Evolutionary conservation across 805 yeast species (phyloP).

Genomic region (Kuraishia piskuri): DNA sequence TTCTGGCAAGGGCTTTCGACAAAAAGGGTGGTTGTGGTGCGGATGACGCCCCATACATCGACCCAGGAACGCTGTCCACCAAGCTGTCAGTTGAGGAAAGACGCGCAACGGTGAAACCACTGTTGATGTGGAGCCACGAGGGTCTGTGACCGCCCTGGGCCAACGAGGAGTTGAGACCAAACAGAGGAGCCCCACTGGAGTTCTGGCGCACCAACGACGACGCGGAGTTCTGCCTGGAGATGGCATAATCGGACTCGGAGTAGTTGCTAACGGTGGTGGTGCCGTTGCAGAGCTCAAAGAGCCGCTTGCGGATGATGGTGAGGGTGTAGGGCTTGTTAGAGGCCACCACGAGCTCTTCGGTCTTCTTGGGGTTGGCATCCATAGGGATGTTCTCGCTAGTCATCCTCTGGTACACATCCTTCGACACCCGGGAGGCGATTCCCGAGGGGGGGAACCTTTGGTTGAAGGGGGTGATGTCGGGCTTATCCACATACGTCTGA

Average conservation of each 20-base stretch:
- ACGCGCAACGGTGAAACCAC: slow-evolving; percentile 19
- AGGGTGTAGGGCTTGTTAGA: slow-evolving; percentile 17
- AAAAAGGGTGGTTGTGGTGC: not conserved
- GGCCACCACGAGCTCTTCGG: slow-evolving; percentile 19
- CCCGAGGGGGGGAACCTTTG: slow-evolving; percentile 61
- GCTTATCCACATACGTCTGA: slow-evolving; percentile 41
- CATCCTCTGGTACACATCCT: slow-evolving; percentile 33
- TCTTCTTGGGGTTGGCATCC: slow-evolving; percentile 15
- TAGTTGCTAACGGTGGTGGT: not conserved
- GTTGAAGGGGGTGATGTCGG: slow-evolving; percentile 62
- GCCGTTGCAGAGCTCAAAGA: slow-evolving; percentile 21
- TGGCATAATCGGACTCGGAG: slow-evolving; percentile 9
- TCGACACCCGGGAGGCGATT: slow-evolving; percentile 50
- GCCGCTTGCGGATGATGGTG: slow-evolving; percentile 22
- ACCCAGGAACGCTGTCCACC: slow-evolving; percentile 14
- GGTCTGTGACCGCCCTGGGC: slow-evolving; percentile 15
- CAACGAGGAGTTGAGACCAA: slow-evolving; percentile 5
- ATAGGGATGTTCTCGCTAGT: slow-evolving; percentile 11
- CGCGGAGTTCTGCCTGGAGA: slow-evolving; percentile 19
- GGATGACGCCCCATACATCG: not conserved
- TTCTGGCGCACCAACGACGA: slow-evolving; percentile 8
- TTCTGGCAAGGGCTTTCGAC: not conserved
- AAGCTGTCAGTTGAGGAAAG: slow-evolving; percentile 24
- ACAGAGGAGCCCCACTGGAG: slow-evolving; percentile 4
- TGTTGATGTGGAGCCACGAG: slow-evolving; percentile 26